Evolutionary conservation across 345 rosid genomes (phyloP), one percentile per base, ranked within the genome.

Genomic region (Gossypioides kirkii): DNA sequence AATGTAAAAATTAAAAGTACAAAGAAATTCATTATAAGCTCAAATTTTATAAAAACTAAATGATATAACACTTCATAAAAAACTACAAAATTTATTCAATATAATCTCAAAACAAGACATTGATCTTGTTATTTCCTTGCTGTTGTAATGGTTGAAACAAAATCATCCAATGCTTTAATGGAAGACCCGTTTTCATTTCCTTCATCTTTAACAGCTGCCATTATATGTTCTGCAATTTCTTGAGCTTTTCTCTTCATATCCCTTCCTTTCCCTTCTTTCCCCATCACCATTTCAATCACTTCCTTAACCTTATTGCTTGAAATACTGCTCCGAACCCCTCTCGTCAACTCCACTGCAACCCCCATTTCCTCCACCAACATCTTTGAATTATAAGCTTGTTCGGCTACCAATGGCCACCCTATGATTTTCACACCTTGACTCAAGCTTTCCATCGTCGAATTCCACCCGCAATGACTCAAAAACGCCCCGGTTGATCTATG

Each of bases 401-500:
- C 88, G 0, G 38, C 92, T 0, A 87, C 88, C 78, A 84, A 74
- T 0, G 88, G 88, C 91, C 91, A 88, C 8, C 86, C 89, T 4
- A 88, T 84, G 1, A 83, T 77, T 0, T 86, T 86, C 53, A 86
- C 82, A 0, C 88, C 88, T 70, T 84, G 84, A 61, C 87, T 86
- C 26, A 86, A 81, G 79, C 89, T 84, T 75, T 88, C 91, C 82
- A 80, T 1, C 10, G 75, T 76, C 1, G 87, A 86, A 72, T 88
- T 88, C 91, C 91, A 86, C 8, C 89, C 89, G 17, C 89, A 86
- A 46, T 86, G 86, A 73, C 86, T 86, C 10, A 86, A 23, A 70
- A 88, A 86, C 12, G 80, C 85, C 26, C 87, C 83, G 0, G 82
- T 86, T 0, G 89, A 83, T 23, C 42, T 8, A 22, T 86, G 89